Base-by-base conservation (phyloP, 2,329 filamentous ascomycete genomes). In the Verticillium dahliae region DNA sequence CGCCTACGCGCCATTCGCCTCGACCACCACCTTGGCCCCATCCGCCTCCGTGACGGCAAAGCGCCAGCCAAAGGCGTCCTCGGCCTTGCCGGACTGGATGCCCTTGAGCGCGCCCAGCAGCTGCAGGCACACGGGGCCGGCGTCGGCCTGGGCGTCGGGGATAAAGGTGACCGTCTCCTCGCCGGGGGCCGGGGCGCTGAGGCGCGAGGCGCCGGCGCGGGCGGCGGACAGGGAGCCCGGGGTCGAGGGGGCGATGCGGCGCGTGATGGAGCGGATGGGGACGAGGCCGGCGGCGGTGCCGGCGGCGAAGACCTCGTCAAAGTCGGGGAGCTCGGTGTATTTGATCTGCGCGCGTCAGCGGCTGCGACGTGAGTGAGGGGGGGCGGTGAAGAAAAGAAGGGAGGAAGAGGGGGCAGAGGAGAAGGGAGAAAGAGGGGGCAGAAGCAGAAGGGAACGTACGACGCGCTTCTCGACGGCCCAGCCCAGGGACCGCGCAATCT, bases 241-340 rank as follows among this genome's bases (percentile, higher is more conserved):
- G 14, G 77, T 75, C 4, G 74, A 69, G 1, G 76, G 67, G 58
- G 72, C 66, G 56, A 77, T 65, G 54, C 80, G 84, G 69, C 92
- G 86, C 2, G 91, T 95, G 73, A 98, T 96, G 67, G 90, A 95
- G 64, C 90, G 90, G 75, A 97, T 95, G 1, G 94, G 94, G 3
- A 98, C 93, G 60, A 99, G 81, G 0, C 91, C 91, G 0, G 93
- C 94, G 0, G 94, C 94, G 0, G 94, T 98, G 1, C 94, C 94
- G 2, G 92, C 93, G 4, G 94, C 95, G 76, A 97, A 87, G 59
- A 99, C 88, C 76, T 98, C 94, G 58, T 70, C 73, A 68, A 85
- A 85, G 60, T 71, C 67, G 11, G 79, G 74, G 18, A 87, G 78
- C 69, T 88, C 85, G 18, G 74, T 68, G 72, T 86, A 87, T 75